A percentile compares a stretch with the other conserved stretches of the same genome.
Conservation (phyloP, 1,284 basidiomycete genomes). For the Chiua sp. region DNA sequence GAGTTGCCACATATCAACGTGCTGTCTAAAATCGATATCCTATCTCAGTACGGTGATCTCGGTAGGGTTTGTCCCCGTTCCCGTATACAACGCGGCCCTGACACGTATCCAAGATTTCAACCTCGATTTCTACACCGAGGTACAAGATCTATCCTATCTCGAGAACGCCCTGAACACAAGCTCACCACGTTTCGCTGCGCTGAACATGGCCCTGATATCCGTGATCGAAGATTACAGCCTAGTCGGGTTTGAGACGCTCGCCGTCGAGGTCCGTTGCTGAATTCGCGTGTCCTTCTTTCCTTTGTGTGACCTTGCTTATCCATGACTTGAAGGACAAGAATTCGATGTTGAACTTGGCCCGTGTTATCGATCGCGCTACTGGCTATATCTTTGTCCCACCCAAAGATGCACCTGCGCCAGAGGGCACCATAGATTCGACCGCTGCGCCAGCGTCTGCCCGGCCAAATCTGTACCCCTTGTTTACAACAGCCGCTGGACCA, state of each 20-base stretch:
- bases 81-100: neutral
- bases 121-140: conserved; percentile 97
- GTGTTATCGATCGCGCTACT: conserved; percentile 85
- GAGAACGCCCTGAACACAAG: conserved; percentile 74
- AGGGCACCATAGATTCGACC: conserved; percentile 54
- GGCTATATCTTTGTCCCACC: conserved; percentile 87
- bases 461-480: conserved; percentile 70
- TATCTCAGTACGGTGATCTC: conserved; percentile 87
- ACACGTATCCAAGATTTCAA: conserved; percentile 79
- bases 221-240: conserved; percentile 95
- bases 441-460: conserved; percentile 45
- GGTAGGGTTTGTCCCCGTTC: conserved; percentile 55
- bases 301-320: neutral
- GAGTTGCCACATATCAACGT: conserved; percentile 99
- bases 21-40: conserved; percentile 93
- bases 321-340: conserved; percentile 75
- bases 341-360: conserved; percentile 89
- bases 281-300: neutral
- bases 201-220: conserved; percentile 92
- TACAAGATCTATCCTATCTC: conserved; percentile 93
- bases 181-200: conserved; percentile 68
- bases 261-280: conserved; percentile 75
- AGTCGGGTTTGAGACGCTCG: conserved; percentile 96
- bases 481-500: conserved; percentile 67
- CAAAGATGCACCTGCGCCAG: conserved; percentile 51